Conservation (phyloP, 2,329 filamentous ascomycete genomes). For the Xylariales sp. region DNA sequence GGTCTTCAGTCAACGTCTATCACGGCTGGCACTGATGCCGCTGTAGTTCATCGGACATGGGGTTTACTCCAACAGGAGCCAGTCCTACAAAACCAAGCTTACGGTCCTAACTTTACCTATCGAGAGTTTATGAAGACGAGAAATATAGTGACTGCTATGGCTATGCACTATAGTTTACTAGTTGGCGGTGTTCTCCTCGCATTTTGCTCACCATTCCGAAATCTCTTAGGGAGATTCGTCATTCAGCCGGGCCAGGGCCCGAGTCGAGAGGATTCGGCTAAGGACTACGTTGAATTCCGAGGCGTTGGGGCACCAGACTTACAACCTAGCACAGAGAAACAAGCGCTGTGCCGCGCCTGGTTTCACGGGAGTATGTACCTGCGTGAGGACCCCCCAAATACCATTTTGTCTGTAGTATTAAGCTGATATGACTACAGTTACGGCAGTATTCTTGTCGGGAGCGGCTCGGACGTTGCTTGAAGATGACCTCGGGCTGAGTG, state of each 20-base stretch:
- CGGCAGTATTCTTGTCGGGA: constrained; percentile 71
- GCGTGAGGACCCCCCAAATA: constrained; percentile 57
- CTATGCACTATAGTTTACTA: constrained; percentile 61
- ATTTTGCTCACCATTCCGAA: constrained; percentile 58
- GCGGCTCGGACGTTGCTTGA: constrained; percentile 74
- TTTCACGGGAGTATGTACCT: constrained; percentile 73
- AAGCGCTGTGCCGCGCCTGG: constrained; percentile 66
- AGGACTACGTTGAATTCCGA: constrained; percentile 72
- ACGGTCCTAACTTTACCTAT: constrained; percentile 72
- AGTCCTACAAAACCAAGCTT: constrained; percentile 59
- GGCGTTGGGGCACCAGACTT: constrained; percentile 72
- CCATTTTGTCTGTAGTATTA: background rate
- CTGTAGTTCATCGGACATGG: constrained; percentile 72
- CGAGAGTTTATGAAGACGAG: constrained; percentile 64
- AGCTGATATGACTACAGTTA: constrained; percentile 61
- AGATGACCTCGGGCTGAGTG: constrained; percentile 69
- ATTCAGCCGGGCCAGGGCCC: constrained; percentile 68
- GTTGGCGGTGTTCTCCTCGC: constrained; percentile 56
- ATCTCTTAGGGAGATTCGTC: constrained; percentile 57
- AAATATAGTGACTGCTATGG: constrained; percentile 62
- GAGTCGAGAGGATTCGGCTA: constrained; percentile 62
- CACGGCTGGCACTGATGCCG: constrained; percentile 61
- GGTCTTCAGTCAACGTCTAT: constrained; percentile 67
- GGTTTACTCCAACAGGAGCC: constrained; percentile 64
- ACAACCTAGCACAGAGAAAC: constrained; percentile 53